Conservation (phyloP, 495 filamentous ascomycete species). For the Aspergillus carlsbadensis region DNA sequence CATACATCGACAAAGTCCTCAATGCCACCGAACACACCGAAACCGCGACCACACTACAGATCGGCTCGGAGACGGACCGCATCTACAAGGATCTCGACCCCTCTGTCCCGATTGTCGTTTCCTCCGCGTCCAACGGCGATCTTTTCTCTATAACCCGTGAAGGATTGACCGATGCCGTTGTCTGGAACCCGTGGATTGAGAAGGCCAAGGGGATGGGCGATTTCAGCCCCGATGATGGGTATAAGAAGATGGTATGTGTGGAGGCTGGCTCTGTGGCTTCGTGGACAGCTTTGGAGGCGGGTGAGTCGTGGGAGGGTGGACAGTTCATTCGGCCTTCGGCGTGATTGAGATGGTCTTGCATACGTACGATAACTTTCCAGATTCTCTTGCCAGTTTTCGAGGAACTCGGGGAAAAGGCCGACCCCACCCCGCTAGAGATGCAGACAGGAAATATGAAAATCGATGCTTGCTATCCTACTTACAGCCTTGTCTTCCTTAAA, state of each 20-base stretch:
- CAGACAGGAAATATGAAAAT: too few species aligned
- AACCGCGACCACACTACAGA: slow-evolving; percentile 46
- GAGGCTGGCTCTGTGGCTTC: slow-evolving; percentile 81
- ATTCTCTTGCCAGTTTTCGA: too few species aligned
- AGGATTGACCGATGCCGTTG: slow-evolving; percentile 79
- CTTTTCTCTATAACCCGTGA: slow-evolving; percentile 73
- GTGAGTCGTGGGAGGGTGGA: slow-evolving; percentile 87
- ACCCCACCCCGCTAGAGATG: too few species aligned
- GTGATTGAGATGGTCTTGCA: too few species aligned
- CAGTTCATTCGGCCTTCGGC: slow-evolving; percentile 60
- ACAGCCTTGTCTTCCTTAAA: too few species aligned
- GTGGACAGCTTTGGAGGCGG: slow-evolving; percentile 81
- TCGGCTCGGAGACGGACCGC: slow-evolving; percentile 80
- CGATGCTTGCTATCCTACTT: too few species aligned
- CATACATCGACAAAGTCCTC: slow-evolving; percentile 81
- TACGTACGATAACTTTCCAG: too few species aligned
- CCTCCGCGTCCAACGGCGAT: slow-evolving; percentile 59
- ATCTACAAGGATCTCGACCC: slow-evolving; percentile 70
- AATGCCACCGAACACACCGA: slow-evolving; percentile 58
- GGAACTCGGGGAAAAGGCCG: too few species aligned
- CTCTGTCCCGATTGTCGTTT: slow-evolving; percentile 42
- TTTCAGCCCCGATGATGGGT: slow-evolving; percentile 86
- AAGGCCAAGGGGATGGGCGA: slow-evolving; percentile 81
- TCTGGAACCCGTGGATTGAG: slow-evolving; percentile 96
- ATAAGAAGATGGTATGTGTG: slow-evolving; percentile 88